Conservation (phyloP, 176 grass and related monocot genomes). For the Carex kokanica region DNA sequence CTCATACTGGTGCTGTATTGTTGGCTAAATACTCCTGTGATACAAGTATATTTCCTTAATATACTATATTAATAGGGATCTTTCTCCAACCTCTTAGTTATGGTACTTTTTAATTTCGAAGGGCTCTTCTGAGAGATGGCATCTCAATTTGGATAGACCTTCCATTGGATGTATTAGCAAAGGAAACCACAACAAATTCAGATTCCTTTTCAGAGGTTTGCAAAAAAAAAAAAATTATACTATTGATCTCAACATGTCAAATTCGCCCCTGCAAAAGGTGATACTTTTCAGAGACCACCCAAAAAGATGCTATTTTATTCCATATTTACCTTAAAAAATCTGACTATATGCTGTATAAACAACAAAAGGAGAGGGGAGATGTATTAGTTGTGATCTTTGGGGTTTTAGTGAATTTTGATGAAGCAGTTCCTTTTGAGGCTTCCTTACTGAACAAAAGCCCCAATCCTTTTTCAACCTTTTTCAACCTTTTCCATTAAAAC, state of each 20-base stretch:
- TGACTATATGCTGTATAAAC: background rate
- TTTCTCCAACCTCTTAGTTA: background rate
- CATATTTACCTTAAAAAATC: background rate
- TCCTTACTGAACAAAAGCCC: background rate
- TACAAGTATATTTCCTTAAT: background rate
- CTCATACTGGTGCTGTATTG: background rate
- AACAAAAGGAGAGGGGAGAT: background rate
- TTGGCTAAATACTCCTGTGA: background rate
- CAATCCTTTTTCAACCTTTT: background rate
- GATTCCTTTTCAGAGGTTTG: constrained; percentile 60
- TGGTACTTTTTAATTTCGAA: constrained; percentile 27
- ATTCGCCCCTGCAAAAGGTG: background rate
- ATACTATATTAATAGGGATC: background rate
- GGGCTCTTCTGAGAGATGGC: constrained; percentile 72
- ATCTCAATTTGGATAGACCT: constrained; percentile 85
- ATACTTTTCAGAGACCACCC: background rate
- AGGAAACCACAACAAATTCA: constrained; percentile 43
- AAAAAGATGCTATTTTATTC: background rate
- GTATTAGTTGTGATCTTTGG: background rate
- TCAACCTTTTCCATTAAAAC: background rate
- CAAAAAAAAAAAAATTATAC: background rate
- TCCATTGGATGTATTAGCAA: constrained; percentile 62
- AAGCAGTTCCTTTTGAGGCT: background rate
- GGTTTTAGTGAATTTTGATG: background rate
- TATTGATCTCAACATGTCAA: background rate